These are phyloP conservation scores for Eutrema japonicum DNA, from an alignment of 345 rosid genomes.

Conservation along the genomic window DNA sequence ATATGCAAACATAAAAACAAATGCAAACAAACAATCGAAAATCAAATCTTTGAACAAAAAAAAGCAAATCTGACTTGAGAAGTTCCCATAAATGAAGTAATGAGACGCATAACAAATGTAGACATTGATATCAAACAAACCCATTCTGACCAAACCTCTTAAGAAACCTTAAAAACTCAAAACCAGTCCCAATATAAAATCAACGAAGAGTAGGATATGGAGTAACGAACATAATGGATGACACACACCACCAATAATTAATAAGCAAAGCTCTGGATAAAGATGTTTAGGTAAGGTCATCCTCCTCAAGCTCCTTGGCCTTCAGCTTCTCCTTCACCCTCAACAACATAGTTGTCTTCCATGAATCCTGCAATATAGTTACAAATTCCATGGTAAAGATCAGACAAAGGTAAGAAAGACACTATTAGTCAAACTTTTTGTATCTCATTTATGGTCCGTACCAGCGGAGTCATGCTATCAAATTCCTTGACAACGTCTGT, in stretches of 20 bases:
- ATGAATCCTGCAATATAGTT: conserved; percentile 63
- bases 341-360: conserved; percentile 94
- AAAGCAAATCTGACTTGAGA: conserved; percentile 16
- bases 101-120: conserved; percentile 24
- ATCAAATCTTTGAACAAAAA: conserved; percentile 2
- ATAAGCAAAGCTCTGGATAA: conserved; percentile 22
- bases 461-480: conserved; percentile 99
- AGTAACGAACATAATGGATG: conserved; percentile 30
- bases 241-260: conserved; percentile 18
- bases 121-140: conserved; percentile 32
- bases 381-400: conserved; percentile 22
- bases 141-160: conserved; percentile 33
- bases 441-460: conserved; percentile 33
- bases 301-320: conserved; percentile 94
- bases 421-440: not conserved
- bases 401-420: not conserved
- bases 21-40: not conserved
- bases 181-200: conserved; percentile 39
- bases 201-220: conserved; percentile 28
- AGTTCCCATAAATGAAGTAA: conserved; percentile 26
- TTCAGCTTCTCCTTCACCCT: conserved; percentile 98
- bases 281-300: conserved; percentile 79
- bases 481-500: conserved; percentile 92
- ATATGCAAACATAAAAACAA: conserved; percentile 3
- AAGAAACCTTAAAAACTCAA: conserved; percentile 30